Evolutionary conservation across 331 rosid genomes (phyloP).

Genomic region (Quercus phellos): DNA sequence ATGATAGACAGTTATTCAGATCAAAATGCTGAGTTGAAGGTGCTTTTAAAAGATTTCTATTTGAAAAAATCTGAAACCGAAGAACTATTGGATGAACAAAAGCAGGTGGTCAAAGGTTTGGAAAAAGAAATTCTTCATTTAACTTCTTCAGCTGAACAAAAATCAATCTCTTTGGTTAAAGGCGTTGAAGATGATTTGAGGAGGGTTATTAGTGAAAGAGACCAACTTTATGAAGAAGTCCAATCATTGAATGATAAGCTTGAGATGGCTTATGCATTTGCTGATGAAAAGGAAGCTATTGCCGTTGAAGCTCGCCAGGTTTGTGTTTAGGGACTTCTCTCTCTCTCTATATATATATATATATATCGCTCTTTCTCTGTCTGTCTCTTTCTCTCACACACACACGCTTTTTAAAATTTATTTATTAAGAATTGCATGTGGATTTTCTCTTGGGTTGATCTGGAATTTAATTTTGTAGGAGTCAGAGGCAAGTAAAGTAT

Average conservation of each 20-base stretch:
- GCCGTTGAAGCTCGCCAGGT: slow-evolving; percentile 84
- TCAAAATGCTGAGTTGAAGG: slow-evolving; percentile 62
- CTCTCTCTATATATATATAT: not conserved
- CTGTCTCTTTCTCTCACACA: no score
- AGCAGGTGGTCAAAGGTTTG: slow-evolving; percentile 68
- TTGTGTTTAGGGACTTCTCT: slow-evolving; percentile 15
- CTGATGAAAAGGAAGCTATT: slow-evolving; percentile 90
- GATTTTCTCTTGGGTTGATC: slow-evolving; percentile 16
- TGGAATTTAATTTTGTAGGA: slow-evolving; percentile 47
- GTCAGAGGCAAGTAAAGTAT: slow-evolving; percentile 72
- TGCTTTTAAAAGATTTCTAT: slow-evolving; percentile 54
- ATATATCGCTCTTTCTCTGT: no score
- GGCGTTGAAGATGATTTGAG: slow-evolving; percentile 59
- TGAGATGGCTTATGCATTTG: slow-evolving; percentile 70
- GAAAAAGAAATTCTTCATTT: slow-evolving; percentile 71
- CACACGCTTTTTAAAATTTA: not conserved
- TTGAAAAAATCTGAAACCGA: slow-evolving; percentile 52
- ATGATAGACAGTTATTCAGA: slow-evolving; percentile 39
- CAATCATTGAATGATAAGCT: slow-evolving; percentile 57
- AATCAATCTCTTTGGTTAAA: slow-evolving; percentile 49
- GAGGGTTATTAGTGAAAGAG: slow-evolving; percentile 57
- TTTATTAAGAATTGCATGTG: slow-evolving; percentile 12
- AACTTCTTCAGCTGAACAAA: slow-evolving; percentile 54
- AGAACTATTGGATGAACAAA: slow-evolving; percentile 63
- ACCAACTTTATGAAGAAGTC: slow-evolving; percentile 64